A percentile compares a stretch with the other conserved stretches of the same genome.
Evolutionary conservation across 257 asterid genomes (phyloP).

Genomic region (Striga asiatica): DNA sequence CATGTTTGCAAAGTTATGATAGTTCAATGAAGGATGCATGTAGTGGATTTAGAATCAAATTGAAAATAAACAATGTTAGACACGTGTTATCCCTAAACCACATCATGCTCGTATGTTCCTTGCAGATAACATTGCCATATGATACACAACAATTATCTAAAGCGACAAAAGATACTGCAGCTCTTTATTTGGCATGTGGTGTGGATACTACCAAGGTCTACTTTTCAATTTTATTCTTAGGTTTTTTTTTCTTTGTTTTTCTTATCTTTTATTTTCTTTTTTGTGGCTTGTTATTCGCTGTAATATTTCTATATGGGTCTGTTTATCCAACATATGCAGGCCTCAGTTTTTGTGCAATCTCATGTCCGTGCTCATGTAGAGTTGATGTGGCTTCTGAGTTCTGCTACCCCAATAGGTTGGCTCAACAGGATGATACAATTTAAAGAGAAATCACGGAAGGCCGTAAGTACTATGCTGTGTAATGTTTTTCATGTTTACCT

Average conservation of each 20-base stretch:
- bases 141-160: slow-evolving; percentile 63
- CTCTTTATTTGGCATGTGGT: slow-evolving; percentile 95
- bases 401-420: slow-evolving; percentile 92
- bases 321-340: slow-evolving; percentile 38
- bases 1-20: not conserved
- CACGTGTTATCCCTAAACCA: not conserved
- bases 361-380: slow-evolving; percentile 94
- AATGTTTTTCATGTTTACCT: not conserved
- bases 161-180: slow-evolving; percentile 91
- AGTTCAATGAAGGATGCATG: not conserved
- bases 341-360: slow-evolving; percentile 97
- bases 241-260: not conserved
- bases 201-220: slow-evolving; percentile 80
- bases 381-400: slow-evolving; percentile 91
- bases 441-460: slow-evolving; percentile 86
- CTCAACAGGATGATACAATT: slow-evolving; percentile 93
- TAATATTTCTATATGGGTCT: slow-evolving; percentile 7
- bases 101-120: slow-evolving; percentile 1
- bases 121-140: slow-evolving; percentile 83
- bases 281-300: not conserved
- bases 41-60: slow-evolving; percentile 8
- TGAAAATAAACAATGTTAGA: slow-evolving; percentile 1
- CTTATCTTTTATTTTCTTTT: slow-evolving; percentile 2
- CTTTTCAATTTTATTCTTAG: slow-evolving; percentile 8
- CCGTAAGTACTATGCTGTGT: slow-evolving; percentile 41